Evolutionary conservation across 2,329 filamentous ascomycete genomes (phyloP).

Genomic region (Dactylonectria macrodidyma): DNA sequence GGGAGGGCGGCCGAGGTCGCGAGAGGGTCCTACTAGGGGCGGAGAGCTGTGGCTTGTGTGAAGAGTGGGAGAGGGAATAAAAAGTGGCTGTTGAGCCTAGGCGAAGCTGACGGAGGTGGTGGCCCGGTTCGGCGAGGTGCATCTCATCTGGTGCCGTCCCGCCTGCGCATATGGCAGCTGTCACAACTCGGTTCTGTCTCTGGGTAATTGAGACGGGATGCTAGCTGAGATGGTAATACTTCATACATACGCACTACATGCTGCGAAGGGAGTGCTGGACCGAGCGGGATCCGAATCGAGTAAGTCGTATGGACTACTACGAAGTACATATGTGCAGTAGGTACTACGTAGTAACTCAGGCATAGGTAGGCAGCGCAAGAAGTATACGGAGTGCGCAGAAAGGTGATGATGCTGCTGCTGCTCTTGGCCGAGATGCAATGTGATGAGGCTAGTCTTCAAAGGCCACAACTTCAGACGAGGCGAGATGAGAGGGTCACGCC

Average conservation of each 20-base stretch:
- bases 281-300: slow-evolving; percentile 10
- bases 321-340: neutral
- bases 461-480: slow-evolving; percentile 5
- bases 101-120: slow-evolving; percentile 5
- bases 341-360: no score
- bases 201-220: neutral
- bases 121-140: slow-evolving; percentile 26
- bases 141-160: slow-evolving; percentile 18
- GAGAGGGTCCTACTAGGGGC: slow-evolving; percentile 7
- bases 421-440: slow-evolving; percentile 4
- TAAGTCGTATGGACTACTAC: slow-evolving; percentile 8
- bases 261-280: no score
- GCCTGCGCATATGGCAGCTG: slow-evolving; percentile 14
- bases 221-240: neutral
- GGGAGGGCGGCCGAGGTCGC: slow-evolving; percentile 8
- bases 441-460: slow-evolving; percentile 13
- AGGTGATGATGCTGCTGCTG: neutral
- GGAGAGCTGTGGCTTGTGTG: slow-evolving; percentile 17
- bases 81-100: slow-evolving; percentile 17
- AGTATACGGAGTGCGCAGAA: no score
- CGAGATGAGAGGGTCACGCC: slow-evolving; percentile 27
- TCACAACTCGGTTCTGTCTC: slow-evolving; percentile 1
- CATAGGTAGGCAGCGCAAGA: no score
- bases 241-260: neutral
- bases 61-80: slow-evolving; percentile 7